Percentiles rank a stretch among this genome's conserved stretches.
Conservation (phyloP, 441 rosid genomes). For the Gossypium schwendimanii region DNA sequence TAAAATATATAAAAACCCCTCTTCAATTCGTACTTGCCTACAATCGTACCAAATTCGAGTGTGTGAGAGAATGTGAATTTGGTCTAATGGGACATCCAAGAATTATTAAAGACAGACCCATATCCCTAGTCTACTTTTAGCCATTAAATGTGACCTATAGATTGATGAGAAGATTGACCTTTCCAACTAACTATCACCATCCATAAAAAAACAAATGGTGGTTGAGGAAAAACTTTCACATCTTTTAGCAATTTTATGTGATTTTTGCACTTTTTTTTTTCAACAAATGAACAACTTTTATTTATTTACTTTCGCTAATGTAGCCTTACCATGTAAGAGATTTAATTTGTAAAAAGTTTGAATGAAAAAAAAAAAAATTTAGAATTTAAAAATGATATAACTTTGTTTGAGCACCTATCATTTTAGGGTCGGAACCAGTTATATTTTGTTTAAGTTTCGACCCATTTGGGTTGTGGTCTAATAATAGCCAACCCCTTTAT, state of each 20-base stretch:
- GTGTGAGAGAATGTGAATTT: not conserved
- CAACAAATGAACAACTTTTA: too few species aligned
- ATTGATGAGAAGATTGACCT: conserved; percentile 4
- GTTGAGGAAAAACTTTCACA: not conserved
- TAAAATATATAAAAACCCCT: too few species aligned
- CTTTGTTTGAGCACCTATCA: too few species aligned
- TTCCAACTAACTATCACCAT: not conserved
- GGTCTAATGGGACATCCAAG: not conserved
- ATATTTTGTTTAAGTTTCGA: too few species aligned
- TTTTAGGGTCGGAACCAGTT: too few species aligned
- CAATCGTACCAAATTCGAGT: not conserved
- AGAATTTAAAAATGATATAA: too few species aligned
- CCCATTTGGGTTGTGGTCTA: too few species aligned
- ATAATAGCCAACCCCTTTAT: too few species aligned
- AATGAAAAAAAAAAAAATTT: too few species aligned
- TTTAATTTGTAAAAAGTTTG: too few species aligned
- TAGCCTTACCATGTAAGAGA: too few species aligned
- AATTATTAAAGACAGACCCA: not conserved
- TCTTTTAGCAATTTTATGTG: not conserved
- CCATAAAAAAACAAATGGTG: not conserved
- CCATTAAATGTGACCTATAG: not conserved
- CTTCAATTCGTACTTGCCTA: not conserved
- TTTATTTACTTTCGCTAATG: too few species aligned
- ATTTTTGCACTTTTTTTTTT: not conserved
- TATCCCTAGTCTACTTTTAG: not conserved